Evolutionary conservation across 1,284 basidiomycete genomes (phyloP), one percentile per base, ranked within the genome.

Genomic region (Neonothopanus nambi): DNA sequence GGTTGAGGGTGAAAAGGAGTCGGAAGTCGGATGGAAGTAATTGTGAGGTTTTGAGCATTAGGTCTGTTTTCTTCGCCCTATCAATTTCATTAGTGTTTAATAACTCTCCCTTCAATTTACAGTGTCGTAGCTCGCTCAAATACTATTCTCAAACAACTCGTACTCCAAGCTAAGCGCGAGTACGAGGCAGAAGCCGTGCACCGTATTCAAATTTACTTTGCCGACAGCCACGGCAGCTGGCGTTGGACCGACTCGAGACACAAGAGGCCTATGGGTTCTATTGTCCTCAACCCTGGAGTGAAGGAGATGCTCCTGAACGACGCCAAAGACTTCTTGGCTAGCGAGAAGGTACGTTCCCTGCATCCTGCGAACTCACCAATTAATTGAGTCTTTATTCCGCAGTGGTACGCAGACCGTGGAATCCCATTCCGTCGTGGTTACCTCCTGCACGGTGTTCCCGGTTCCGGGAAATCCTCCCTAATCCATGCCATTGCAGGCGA

Each of bases 341-440:
- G 84, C 55, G 88, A 91, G 68, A 89, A 89, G 80, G 87, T 81
- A 61, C 55, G 70, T 55, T 40, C 46, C 30, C 13, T 36, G 37
- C 18, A 15, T 38, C n/a, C 42, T 36, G 28, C 37, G 45, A 9
- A 20, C 3, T 13, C 9, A 11, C 9, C 5, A 1, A 9, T 26
- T 24, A 26, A 24, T 21, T 41, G n/a, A 40, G 18, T 20, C 11
- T 13, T 36, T 5, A 37, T 30, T 41, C 20, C 15, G 12, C 48
- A 84, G 80, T 84, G 82, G 82, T 84, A 84, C 57, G 81, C 81
- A 26, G 82, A 84, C 62, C 78, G 82, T 61, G 82, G 82, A 39
- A 91, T 92, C 59, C 90, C 90, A 20, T 93, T 91, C 80, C 85
- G 90, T 48, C 80, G 89, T 54, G 90, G 91, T 2, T 93, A 93